Conservation (phyloP, 768 basidiomycete species). For the Thelephora aurantiotincta region DNA sequence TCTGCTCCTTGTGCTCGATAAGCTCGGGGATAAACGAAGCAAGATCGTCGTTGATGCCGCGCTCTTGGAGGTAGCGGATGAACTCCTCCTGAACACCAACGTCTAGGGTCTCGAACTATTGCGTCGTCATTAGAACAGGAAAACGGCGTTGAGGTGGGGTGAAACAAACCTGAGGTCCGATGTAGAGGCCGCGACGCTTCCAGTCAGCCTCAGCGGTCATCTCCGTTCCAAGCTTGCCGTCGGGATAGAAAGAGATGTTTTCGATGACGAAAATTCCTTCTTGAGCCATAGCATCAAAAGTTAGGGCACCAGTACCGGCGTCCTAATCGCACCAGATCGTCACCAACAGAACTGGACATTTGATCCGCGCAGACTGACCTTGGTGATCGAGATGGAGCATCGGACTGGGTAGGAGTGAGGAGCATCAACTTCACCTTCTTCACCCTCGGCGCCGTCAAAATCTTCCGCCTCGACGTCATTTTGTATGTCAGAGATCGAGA, state of each 20-base stretch:
- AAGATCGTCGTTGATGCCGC: conserved; percentile 71
- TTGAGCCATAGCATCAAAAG: conserved; percentile 65
- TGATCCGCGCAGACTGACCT: conserved; percentile 28
- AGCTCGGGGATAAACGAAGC: conserved; percentile 86
- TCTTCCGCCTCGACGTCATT: conserved; percentile 22
- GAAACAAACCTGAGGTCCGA: conserved; percentile 66
- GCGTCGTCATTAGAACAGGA: not conserved
- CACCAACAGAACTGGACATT: not conserved
- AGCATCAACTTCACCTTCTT: conserved; percentile 24
- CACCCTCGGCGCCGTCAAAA: conserved; percentile 24
- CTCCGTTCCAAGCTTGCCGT: conserved; percentile 56
- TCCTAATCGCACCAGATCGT: conserved; percentile 20
- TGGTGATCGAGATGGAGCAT: conserved; percentile 71
- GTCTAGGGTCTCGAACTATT: conserved; percentile 83
- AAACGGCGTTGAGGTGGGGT: conserved; percentile 3
- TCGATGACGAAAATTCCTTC: conserved; percentile 77
- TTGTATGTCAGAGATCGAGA: conserved; percentile 86
- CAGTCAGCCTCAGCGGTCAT: conserved; percentile 85
- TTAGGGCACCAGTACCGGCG: conserved; percentile 48
- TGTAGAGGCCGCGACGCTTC: conserved; percentile 83
- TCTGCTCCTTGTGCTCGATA: conserved; percentile 85
- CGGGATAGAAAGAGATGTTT: conserved; percentile 77
- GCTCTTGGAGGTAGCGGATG: conserved; percentile 78
- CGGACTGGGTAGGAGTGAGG: conserved; percentile 54
- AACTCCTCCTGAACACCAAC: conserved; percentile 80